phyloP scores from a whole-genome alignment of 768 basidiomycete species.

The Lanmaoa rubissima region DNA sequence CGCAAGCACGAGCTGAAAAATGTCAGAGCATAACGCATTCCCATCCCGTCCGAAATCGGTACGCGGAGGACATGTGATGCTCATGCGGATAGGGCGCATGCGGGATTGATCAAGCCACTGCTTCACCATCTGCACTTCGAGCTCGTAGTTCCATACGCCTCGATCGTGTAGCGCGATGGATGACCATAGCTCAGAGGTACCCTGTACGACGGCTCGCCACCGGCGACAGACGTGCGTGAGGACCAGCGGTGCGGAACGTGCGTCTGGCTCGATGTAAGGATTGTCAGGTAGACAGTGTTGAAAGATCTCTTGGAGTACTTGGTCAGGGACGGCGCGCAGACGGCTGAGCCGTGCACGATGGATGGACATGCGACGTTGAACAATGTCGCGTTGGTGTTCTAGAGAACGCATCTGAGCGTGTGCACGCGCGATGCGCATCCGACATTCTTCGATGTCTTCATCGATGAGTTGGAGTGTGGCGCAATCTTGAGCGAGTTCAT shows the following conservation, averaged over 20 bases:
- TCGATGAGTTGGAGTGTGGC: conserved; percentile 15
- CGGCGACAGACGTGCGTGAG: conserved; percentile 34
- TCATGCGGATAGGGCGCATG: conserved; percentile 25
- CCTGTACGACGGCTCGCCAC: conserved; percentile 29
- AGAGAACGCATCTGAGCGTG: conserved; percentile 18
- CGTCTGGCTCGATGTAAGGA: conserved; percentile 22
- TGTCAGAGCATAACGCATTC: conserved; percentile 9
- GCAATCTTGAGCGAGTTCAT: conserved; percentile 19
- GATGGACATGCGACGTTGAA: conserved; percentile 17
- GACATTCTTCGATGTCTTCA: conserved; percentile 20
- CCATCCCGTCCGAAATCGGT: conserved; percentile 16
- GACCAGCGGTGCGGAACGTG: conserved; percentile 29
- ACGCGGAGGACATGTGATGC: conserved; percentile 15
- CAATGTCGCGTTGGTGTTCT: conserved; percentile 15
- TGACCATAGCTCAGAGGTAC: conserved; percentile 34
- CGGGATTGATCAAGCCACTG: conserved; percentile 22
- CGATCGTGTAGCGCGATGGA: conserved; percentile 27
- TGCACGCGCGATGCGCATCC: conserved; percentile 9
- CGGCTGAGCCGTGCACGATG: conserved; percentile 31
- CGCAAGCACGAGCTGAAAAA: conserved; percentile 21
- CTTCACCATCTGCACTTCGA: conserved; percentile 25
- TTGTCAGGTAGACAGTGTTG: conserved; percentile 24
- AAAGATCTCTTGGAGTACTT: conserved; percentile 34
- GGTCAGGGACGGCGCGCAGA: conserved; percentile 29
- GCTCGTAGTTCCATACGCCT: conserved; percentile 30